Base-by-base conservation (phyloP, 1,139 yeast genomes). In the Pichia sp. region DNA sequence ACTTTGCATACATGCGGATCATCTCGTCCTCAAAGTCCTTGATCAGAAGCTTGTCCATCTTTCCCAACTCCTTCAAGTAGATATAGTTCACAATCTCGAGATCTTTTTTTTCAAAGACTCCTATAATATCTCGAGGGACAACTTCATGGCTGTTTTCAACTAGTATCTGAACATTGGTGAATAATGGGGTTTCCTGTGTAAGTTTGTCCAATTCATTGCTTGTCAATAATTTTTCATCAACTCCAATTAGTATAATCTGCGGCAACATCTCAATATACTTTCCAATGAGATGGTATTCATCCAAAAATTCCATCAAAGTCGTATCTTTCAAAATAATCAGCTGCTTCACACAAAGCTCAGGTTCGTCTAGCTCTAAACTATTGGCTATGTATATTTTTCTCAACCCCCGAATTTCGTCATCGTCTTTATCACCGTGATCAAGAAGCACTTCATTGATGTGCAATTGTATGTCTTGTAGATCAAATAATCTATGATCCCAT, bases 91-190 rank as follows among this genome's bases (percentile, higher is more conserved):
- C 74, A 40, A 81, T 71, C 44, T 81, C 75, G 49, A 87, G 70
- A 8, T 70, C 69, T 30, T 72, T 64, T 3, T 70, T 59, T n/a
- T 73, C 66, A 64, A 90, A 75, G 36, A 78, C 63, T 0, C 72
- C 62, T 0, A 89, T 71, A 0, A 90, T 72, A 4, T 70, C 69
- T 1, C 64, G 62, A 0, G 95, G 84, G 0, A 75, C 60, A 1
- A 90, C 71, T 62, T 87, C 90, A 61, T 84, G 87, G 44, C 90
- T 73, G 47, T 82, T 81, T 8, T 78, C 81, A 1, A 86, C 86
- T 31, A 90, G 73, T 8, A 87, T 73, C 2, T 76, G 69, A 8
- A 90, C 72, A 0, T 85, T 72, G 16, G 76, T 78, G 1, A 62
- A 55, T 8, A 87, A 65, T 42, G 69, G 69, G 29, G 42, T 49